Percentiles rank a stretch among this genome's conserved stretches.
Evolutionary conservation across 352 stramenopile genomes (phyloP).

Genomic region (Globisporangium perplexum): DNA sequence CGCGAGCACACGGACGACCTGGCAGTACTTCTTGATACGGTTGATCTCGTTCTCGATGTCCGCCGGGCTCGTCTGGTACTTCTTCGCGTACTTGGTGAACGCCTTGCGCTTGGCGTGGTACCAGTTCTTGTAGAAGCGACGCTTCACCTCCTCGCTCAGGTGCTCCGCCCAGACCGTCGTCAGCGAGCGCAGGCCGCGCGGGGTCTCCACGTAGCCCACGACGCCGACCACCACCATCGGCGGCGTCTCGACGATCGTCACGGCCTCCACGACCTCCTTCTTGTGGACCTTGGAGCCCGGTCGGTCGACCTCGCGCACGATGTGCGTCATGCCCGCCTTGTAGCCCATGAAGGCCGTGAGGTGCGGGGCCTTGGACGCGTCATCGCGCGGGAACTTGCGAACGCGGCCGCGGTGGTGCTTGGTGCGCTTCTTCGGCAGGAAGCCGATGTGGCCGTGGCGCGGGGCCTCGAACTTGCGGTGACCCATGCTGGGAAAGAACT

Average conservation of each 20-base stretch:
- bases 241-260: constrained; percentile 99
- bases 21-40: constrained; percentile 99
- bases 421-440: constrained; percentile 99
- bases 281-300: constrained; percentile 99
- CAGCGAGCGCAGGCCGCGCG: constrained; percentile 96
- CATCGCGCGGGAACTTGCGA: constrained; percentile 99
- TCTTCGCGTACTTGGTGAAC: constrained; percentile 99
- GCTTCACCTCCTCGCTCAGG: constrained; percentile 98
- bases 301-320: constrained; percentile 97
- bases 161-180: constrained; percentile 99
- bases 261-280: constrained; percentile 99
- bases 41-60: constrained; percentile 98
- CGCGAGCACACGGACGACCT: constrained; percentile 98
- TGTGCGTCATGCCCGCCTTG: constrained; percentile 99
- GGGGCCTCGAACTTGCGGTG: constrained; percentile 98
- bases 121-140: constrained; percentile 99
- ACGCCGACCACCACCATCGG: constrained; percentile 99
- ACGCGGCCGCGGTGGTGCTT: constrained; percentile 99
- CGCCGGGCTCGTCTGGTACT: constrained; percentile 92
- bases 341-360: constrained; percentile 99
- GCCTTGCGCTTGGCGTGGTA: constrained; percentile 99
- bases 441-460: constrained; percentile 97
- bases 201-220: constrained; percentile 99
- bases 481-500: constrained; percentile 82
- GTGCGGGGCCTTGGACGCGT: constrained; percentile 93